A percentile compares a stretch with the other conserved stretches of the same genome.
phyloP scores from a whole-genome alignment of 306 rosid genomes.

The Mimosa bimucronata region DNA sequence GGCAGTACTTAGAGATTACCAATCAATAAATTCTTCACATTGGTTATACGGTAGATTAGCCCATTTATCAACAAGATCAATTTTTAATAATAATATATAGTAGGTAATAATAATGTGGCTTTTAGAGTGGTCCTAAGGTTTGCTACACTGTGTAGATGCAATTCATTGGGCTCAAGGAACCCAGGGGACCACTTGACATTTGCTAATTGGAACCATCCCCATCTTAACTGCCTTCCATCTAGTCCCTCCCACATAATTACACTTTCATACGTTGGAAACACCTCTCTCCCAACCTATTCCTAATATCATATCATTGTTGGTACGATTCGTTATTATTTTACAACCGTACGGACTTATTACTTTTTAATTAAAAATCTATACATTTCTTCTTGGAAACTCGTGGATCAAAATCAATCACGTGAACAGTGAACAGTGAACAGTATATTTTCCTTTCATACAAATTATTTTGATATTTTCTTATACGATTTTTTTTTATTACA shows the following conservation, averaged over 20 bases:
- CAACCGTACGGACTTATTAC: conserved; percentile 10
- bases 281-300: not conserved
- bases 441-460: too few species aligned
- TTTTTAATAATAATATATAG: too few species aligned
- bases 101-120: not conserved
- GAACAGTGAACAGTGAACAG: not conserved
- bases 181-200: conserved; percentile 41
- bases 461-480: too few species aligned
- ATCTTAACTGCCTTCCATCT: not conserved
- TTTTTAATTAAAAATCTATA: not conserved
- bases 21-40: too few species aligned
- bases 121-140: conserved; percentile 15
- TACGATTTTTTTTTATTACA: too few species aligned
- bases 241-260: conserved; percentile 1
- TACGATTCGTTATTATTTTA: not conserved
- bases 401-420: conserved; percentile 3
- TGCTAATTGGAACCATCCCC: conserved; percentile 27
- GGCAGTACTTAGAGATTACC: too few species aligned
- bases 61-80: too few species aligned
- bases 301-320: conserved; percentile 28
- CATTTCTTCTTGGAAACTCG: not conserved
- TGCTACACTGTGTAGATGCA: not conserved
- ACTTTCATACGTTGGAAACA: not conserved
- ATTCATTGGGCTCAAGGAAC: conserved; percentile 32
- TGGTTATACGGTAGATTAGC: too few species aligned